These are phyloP conservation scores for Diplodia scrobiculata DNA, from an alignment of 2,329 filamentous ascomycete species.

Conservation along the genomic window DNA sequence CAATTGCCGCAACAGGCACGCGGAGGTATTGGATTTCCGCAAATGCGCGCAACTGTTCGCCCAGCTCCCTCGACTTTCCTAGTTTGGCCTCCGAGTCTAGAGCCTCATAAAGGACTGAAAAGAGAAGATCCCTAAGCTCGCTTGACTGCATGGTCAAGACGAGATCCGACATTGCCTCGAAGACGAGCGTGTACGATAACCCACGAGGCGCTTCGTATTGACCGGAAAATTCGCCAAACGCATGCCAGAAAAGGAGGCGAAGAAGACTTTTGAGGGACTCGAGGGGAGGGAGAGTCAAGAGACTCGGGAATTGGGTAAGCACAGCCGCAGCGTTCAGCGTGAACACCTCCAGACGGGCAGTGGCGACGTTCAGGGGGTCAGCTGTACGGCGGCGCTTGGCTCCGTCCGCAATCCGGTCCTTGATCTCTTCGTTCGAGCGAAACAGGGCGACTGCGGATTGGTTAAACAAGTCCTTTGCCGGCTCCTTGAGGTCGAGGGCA, in stretches of 20 bases:
- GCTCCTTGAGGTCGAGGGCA: conserved; percentile 25
- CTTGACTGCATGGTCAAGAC: conserved; percentile 22
- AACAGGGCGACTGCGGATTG: conserved; percentile 22
- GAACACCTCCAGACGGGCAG: conserved; percentile 14
- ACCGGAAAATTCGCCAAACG: conserved; percentile 24
- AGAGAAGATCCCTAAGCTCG: conserved; percentile 24
- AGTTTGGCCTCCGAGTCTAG: conserved; percentile 22
- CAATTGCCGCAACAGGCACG: conserved; percentile 36
- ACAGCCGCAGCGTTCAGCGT: conserved; percentile 24
- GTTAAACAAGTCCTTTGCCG: conserved; percentile 27
- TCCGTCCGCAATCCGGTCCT: conserved; percentile 23
- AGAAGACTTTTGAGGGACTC: conserved; percentile 25
- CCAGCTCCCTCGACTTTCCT: neutral
- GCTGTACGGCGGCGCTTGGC: conserved; percentile 16
- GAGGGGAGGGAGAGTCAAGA: conserved; percentile 17
- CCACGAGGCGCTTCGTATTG: conserved; percentile 16
- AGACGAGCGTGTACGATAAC: conserved; percentile 20
- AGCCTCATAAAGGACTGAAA: conserved; percentile 18
- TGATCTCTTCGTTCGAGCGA: conserved; percentile 26
- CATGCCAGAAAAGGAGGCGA: conserved; percentile 24
- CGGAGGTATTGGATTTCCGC: conserved; percentile 34
- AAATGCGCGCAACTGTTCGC: conserved; percentile 30
- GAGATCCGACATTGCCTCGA: conserved; percentile 28
- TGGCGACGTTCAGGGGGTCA: conserved; percentile 12
- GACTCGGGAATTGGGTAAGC: conserved; percentile 22